phyloP scores from a whole-genome alignment of 1,139 yeast species.

The Saccharomycopsis phalli region DNA sequence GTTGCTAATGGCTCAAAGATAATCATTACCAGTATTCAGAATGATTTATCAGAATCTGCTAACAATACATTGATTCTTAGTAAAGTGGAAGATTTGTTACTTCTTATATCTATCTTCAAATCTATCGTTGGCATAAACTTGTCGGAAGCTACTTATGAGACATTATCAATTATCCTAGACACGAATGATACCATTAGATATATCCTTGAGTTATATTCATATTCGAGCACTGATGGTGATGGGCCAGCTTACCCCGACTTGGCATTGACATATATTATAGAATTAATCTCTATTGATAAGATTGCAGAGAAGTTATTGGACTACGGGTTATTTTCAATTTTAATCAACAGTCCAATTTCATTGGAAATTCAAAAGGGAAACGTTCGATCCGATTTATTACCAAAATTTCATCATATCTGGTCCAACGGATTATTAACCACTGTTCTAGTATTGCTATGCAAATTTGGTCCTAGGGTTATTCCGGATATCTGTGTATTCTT shows the following conservation, averaged over 20 bases:
- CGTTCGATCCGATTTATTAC: conserved; percentile 39
- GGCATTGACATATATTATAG: conserved; percentile 59
- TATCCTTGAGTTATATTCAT: conserved; percentile 57
- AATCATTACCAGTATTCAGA: conserved; percentile 40
- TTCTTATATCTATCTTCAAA: conserved; percentile 56
- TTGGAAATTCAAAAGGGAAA: conserved; percentile 58
- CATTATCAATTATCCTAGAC: conserved; percentile 44
- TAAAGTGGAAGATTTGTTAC: conserved; percentile 54
- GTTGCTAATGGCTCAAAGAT: conserved; percentile 50
- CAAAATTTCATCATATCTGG: conserved; percentile 70
- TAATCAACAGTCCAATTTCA: conserved; percentile 71
- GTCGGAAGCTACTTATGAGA: conserved; percentile 39
- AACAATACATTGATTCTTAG: conserved; percentile 25
- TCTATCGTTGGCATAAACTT: conserved; percentile 46
- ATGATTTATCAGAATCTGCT: conserved; percentile 27
- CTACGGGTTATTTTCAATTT: conserved; percentile 58
- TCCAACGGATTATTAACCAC: conserved; percentile 71
- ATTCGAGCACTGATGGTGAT: conserved; percentile 55
- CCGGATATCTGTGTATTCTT: conserved; percentile 63
- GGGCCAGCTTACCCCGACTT: conserved; percentile 64
- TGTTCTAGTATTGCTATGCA: conserved; percentile 48
- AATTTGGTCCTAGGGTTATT: conserved; percentile 53
- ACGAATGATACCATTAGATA: conserved; percentile 56
- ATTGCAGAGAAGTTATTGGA: conserved; percentile 61
- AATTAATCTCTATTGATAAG: conserved; percentile 50